These are phyloP conservation scores for Suillus bovinus DNA, from an alignment of 768 basidiomycete species.

Conservation along the genomic window DNA sequence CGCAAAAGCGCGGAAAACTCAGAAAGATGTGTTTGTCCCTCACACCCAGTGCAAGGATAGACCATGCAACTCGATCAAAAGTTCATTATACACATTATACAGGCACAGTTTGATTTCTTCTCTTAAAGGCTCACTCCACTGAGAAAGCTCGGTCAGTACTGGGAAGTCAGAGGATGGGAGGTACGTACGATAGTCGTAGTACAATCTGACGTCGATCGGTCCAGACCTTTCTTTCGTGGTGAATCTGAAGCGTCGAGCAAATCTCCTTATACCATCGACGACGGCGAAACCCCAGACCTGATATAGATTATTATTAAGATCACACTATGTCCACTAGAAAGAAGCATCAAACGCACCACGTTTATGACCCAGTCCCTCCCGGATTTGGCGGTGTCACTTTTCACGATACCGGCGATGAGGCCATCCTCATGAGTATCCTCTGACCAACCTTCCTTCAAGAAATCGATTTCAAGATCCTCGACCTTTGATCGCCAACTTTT, in stretches of 20 bases:
- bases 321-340: not conserved
- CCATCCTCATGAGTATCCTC: slow-evolving; percentile 31
- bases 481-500: slow-evolving; percentile 47
- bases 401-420: slow-evolving; percentile 33
- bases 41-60: not conserved
- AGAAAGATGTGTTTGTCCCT: not conserved
- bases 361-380: slow-evolving; percentile 55
- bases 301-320: not conserved
- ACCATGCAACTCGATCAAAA: not conserved
- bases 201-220: slow-evolving; percentile 3
- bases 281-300: slow-evolving; percentile 59
- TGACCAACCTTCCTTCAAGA: slow-evolving; percentile 35
- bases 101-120: not conserved
- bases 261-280: slow-evolving; percentile 51
- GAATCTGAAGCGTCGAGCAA: slow-evolving; percentile 57
- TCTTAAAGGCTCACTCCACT: not conserved
- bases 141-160: not conserved
- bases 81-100: not conserved
- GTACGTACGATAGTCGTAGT: slow-evolving; percentile 1
- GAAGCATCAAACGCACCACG: slow-evolving; percentile 43
- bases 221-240: slow-evolving; percentile 27
- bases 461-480: slow-evolving; percentile 41
- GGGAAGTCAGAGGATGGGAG: not conserved
- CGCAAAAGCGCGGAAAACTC: not conserved
- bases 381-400: slow-evolving; percentile 63